phyloP scores from a whole-genome alignment of 192 early-diverging fungal species.

The Backusella mclennaniae region DNA sequence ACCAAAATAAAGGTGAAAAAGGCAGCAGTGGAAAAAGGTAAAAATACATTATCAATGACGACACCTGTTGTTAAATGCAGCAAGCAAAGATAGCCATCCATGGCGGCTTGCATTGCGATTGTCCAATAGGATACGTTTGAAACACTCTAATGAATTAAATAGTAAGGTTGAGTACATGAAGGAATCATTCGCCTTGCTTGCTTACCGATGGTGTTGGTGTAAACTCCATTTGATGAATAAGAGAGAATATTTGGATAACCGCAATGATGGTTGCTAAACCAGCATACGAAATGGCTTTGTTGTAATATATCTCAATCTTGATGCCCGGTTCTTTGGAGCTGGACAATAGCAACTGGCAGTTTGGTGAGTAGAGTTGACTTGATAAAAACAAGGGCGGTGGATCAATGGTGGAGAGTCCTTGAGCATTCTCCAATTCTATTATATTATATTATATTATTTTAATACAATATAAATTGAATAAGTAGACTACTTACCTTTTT shows the following conservation, averaged over 20 bases:
- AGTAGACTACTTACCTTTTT: conserved; percentile 33
- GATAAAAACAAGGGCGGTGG: conserved; percentile 40
- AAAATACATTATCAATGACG: conserved; percentile 50
- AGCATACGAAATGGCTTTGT: conserved; percentile 51
- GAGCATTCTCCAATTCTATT: conserved; percentile 49
- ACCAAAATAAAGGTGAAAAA: conserved; percentile 68
- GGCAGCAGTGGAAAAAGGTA: conserved; percentile 57
- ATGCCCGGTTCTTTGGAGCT: conserved; percentile 40
- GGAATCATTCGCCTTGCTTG: too few relatives aligned
- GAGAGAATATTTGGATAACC: conserved; percentile 39
- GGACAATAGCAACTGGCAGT: conserved; percentile 39
- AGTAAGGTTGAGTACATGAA: not conserved
- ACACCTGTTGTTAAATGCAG: conserved; percentile 59
- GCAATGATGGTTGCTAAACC: conserved; percentile 41
- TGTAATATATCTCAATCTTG: conserved; percentile 51
- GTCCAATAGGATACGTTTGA: conserved; percentile 67
- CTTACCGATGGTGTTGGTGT: conserved; percentile 67
- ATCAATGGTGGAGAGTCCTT: conserved; percentile 45
- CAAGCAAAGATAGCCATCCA: conserved; percentile 65
- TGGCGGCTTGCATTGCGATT: conserved; percentile 59
- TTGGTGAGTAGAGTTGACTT: conserved; percentile 45
- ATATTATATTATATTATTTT: too few relatives aligned
- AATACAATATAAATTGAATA: too few relatives aligned
- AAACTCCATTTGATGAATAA: conserved; percentile 63
- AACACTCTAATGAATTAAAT: conserved; percentile 37